Base-by-base conservation (phyloP, 805 yeast genomes). In the Candida anglica region DNA sequence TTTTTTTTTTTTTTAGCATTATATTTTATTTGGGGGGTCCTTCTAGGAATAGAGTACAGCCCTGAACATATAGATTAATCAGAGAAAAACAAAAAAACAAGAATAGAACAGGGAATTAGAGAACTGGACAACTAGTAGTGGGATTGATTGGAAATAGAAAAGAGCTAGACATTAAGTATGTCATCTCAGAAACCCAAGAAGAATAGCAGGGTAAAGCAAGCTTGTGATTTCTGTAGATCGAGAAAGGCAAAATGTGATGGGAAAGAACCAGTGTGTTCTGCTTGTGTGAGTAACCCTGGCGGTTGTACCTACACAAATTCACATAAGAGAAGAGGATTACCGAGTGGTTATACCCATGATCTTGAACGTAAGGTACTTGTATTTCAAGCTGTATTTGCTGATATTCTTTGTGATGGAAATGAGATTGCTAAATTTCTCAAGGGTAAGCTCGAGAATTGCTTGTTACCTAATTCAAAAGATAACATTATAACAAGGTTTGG, bases 241-340 rank as follows among this genome's bases (percentile, higher is more conserved):
- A 48, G 45, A 35, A 47, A 46, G 28, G 50, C 50, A n/a, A 50
- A 47, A 30, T 52, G 57, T 36, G 56, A 51, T 31, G 56, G 56
- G 3, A 26, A 30, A 20, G 19, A 37, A 10, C 56, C 56, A 4
- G 22, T 31, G 9, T 51, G 56, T 31, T 36, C 53, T 7, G 46
- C 40, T 15, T 51, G 56, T 33, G 16, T 21, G 4, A 21, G 30
- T 14, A 44, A 35, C 31, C 24, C 38, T 23, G 41, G 33, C 27
- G 32, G 28, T 7, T 51, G 56, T 32, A 32, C 40, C 3, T 51
- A 49, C 34, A 30, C 49, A 15, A 40, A 39, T 14, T 34, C 47
- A 5, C 15, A 36, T 7, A 49, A 51, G 31, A 33, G 50, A 30
- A 36, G 54, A 33, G 54, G 54, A 4, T 34, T 51, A 16, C 51